These are phyloP conservation scores for Pythium dissimile DNA, from an alignment of 352 stramenopile species.

Conservation along the genomic window DNA sequence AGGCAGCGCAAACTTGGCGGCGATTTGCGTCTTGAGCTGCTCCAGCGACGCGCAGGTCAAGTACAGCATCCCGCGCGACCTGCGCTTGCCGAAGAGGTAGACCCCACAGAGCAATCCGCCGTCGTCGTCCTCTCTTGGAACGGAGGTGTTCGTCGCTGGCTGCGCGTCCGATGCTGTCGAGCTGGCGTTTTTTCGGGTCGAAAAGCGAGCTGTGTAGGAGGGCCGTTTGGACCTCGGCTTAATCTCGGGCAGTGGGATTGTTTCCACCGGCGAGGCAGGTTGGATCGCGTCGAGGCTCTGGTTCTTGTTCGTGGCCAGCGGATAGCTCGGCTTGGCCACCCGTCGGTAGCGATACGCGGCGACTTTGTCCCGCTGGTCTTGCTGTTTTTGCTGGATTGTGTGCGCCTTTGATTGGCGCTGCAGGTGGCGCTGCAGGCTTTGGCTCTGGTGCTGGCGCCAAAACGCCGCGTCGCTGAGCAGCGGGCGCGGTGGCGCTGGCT, in stretches of 20 bases:
- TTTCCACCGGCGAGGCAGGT: background rate
- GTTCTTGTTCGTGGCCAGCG: conserved; percentile 5
- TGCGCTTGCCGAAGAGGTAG: conserved; percentile 37
- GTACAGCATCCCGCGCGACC: conserved; percentile 36
- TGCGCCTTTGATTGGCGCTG: conserved; percentile 45
- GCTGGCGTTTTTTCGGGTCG: background rate
- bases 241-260: background rate
- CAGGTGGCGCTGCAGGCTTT: conserved; percentile 57
- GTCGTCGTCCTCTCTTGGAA: background rate
- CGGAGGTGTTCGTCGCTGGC: too few species aligned
- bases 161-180: too few species aligned
- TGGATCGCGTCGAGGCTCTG: background rate
- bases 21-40: conserved; percentile 36
- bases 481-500: conserved; percentile 3
- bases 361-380: conserved; percentile 15
- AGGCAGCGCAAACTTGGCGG: conserved; percentile 22
- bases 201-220: conserved; percentile 4
- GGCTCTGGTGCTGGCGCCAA: conserved; percentile 51
- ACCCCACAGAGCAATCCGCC: conserved; percentile 40
- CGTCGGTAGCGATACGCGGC: conserved; percentile 20
- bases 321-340: conserved; percentile 13
- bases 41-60: conserved; percentile 41
- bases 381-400: conserved; percentile 20
- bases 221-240: background rate
- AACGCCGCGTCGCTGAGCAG: conserved; percentile 17